Conservation (phyloP, 2,329 filamentous ascomycete genomes). For the Arthrinium phaeospermum region DNA sequence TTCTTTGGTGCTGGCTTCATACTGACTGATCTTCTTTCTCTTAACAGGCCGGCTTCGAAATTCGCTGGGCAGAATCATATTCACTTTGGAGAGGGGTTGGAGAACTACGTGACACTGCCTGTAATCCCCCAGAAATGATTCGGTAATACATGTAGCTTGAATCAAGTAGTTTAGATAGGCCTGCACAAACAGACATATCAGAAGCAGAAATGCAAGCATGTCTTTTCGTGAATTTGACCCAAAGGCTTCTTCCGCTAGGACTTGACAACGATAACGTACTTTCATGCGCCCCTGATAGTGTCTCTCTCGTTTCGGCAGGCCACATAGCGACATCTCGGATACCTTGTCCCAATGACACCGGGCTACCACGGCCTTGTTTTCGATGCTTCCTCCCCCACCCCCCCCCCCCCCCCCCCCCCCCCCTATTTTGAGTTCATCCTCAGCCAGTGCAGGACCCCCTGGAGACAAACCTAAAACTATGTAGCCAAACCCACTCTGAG, state of each 20-base stretch:
- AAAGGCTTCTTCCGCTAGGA: too few relatives aligned
- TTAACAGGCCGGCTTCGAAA: slow-evolving; percentile 41
- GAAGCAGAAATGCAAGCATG: neutral
- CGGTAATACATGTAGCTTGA: too few relatives aligned
- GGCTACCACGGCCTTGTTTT: neutral
- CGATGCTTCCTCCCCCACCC: too few relatives aligned
- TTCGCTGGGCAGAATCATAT: slow-evolving; percentile 53
- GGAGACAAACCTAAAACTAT: neutral
- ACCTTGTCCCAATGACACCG: too few relatives aligned
- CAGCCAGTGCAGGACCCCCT: neutral
- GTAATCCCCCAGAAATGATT: slow-evolving; percentile 47
- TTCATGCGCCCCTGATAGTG: too few relatives aligned
- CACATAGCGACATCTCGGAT: neutral
- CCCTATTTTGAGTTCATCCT: neutral
- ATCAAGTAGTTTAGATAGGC: neutral
- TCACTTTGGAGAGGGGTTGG: slow-evolving; percentile 48
- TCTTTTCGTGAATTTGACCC: too few relatives aligned
- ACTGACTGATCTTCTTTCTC: neutral
- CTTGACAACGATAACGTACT: too few relatives aligned
- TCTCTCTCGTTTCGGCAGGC: too few relatives aligned
- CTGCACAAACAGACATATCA: neutral
- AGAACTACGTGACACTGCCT: slow-evolving; percentile 54
- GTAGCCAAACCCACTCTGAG: neutral
- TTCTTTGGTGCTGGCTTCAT: neutral
- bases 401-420: too few relatives aligned